phyloP scores from a whole-genome alignment of 2,329 filamentous ascomycete genomes.

The Sporothrix humicola region DNA sequence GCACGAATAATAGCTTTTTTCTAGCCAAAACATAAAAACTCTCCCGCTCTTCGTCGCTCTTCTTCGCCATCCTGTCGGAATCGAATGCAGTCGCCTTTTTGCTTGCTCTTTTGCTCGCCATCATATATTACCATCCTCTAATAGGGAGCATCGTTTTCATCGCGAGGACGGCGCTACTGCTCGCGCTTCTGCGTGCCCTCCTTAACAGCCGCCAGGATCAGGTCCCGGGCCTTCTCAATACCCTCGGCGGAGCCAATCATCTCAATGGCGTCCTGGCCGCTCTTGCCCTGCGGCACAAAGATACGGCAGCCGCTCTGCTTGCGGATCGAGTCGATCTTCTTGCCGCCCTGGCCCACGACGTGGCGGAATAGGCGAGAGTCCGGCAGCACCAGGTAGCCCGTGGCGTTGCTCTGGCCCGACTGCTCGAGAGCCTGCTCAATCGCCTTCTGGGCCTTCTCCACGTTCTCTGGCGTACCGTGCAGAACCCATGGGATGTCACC shows the following conservation, averaged over 20 bases:
- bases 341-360: slow-evolving; percentile 86
- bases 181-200: slow-evolving; percentile 54
- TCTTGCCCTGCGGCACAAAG: slow-evolving; percentile 75
- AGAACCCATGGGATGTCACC: slow-evolving; percentile 90
- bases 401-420: slow-evolving; percentile 70
- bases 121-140: background rate
- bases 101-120: background rate
- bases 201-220: slow-evolving; percentile 83
- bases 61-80: background rate
- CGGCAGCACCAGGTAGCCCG: slow-evolving; percentile 86
- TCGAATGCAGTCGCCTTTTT: background rate
- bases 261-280: slow-evolving; percentile 79
- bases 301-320: slow-evolving; percentile 93
- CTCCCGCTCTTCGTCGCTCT: background rate
- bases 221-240: slow-evolving; percentile 83
- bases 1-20: slow-evolving; percentile 16
- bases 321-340: slow-evolving; percentile 90
- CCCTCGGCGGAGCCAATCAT: slow-evolving; percentile 80
- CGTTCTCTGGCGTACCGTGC: slow-evolving; percentile 75
- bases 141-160: background rate
- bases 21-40: slow-evolving; percentile 8
- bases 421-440: slow-evolving; percentile 76
- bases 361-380: slow-evolving; percentile 89
- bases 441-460: slow-evolving; percentile 78
- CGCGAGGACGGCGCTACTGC: slow-evolving; percentile 22